Evolutionary conservation across 2,329 filamentous ascomycete genomes (phyloP), one percentile per base, ranked within the genome.

Genomic region (Neopestalotiopsis rosae): DNA sequence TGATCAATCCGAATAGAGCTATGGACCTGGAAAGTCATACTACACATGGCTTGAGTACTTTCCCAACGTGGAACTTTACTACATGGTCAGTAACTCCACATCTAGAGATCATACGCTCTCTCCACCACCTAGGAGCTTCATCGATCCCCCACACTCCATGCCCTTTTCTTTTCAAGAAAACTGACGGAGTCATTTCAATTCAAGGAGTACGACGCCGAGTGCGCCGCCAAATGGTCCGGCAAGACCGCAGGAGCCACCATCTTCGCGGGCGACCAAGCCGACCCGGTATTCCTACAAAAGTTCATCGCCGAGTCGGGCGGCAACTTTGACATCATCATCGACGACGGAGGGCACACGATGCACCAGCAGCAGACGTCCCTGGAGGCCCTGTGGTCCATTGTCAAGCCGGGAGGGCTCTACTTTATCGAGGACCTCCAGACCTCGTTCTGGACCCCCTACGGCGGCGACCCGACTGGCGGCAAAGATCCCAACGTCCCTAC

Each of bases 41-140:
- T 76, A 80, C 70, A 81, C 80, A 17, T 83, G 80, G 80, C 76
- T 80, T 3, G 80, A 82, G 40, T 82, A 79, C 67, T 79, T 83
- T 49, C 74, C 79, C 1, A 66, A 78, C 17, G 74, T 83, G 9
- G 78, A 83, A 34, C 74, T 84, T 20, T 82, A 82, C 70, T 82
- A 80, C 68, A 82, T 84, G 68, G 81, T 62, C 9, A 62, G 59
- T 12, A 7, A 6, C 5, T 28, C 14, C 13, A 10, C n/a, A 12
- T 28, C 59, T 14, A 13, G 24, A 32, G 12, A 7, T 20, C 12
- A 38, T 13, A 4, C 7, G 2, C 28, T 28, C 28, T 28, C 28
- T 61, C 57, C 12, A 17, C 57, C 28, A 32, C 6, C 17, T 28
- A 28, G 24, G 24, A 28, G 24, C 24, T 28, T 28, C 3, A 2